These are phyloP conservation scores for Tylopilus sp. DNA, from an alignment of 1,284 basidiomycete species.

Conservation along the genomic window DNA sequence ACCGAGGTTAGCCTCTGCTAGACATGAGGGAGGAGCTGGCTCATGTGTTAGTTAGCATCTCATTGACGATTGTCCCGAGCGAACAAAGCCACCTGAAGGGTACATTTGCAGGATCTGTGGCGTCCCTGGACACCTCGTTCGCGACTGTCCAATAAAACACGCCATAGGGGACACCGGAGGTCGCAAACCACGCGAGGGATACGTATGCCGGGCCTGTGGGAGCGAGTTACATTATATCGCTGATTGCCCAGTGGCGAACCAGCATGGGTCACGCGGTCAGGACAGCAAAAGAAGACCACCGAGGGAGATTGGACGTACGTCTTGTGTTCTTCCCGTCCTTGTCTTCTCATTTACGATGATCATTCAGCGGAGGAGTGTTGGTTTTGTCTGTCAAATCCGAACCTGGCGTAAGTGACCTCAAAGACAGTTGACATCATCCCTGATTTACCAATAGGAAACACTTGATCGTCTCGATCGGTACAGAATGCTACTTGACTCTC, in stretches of 20 bases:
- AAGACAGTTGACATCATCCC: background rate
- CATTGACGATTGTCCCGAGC: conserved; percentile 68
- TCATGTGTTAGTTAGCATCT: conserved; percentile 53
- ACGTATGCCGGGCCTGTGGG: conserved; percentile 84
- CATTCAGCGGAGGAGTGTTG: conserved; percentile 80
- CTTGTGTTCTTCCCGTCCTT: background rate
- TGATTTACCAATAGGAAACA: conserved; percentile 63
- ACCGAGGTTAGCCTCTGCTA: conserved; percentile 49
- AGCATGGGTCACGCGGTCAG: conserved; percentile 37
- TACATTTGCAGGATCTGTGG: conserved; percentile 85
- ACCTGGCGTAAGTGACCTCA: conserved; percentile 61
- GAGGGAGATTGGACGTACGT: conserved; percentile 76
- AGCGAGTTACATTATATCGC: conserved; percentile 78
- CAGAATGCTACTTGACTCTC: conserved; percentile 87
- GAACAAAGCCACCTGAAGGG: conserved; percentile 69
- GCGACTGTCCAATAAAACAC: conserved; percentile 78
- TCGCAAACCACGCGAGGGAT: conserved; percentile 74
- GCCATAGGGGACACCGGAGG: conserved; percentile 73
- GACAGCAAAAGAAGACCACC: conserved; percentile 52
- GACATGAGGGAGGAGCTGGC: background rate
- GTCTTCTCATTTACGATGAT: conserved; percentile 7
- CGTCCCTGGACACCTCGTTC: conserved; percentile 75
- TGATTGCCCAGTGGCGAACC: conserved; percentile 73
- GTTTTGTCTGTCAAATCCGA: conserved; percentile 94
- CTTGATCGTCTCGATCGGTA: conserved; percentile 87